These are phyloP conservation scores for Colletotrichum cordylinicola DNA, from an alignment of 2,329 filamentous ascomycete genomes.

Conservation along the genomic window DNA sequence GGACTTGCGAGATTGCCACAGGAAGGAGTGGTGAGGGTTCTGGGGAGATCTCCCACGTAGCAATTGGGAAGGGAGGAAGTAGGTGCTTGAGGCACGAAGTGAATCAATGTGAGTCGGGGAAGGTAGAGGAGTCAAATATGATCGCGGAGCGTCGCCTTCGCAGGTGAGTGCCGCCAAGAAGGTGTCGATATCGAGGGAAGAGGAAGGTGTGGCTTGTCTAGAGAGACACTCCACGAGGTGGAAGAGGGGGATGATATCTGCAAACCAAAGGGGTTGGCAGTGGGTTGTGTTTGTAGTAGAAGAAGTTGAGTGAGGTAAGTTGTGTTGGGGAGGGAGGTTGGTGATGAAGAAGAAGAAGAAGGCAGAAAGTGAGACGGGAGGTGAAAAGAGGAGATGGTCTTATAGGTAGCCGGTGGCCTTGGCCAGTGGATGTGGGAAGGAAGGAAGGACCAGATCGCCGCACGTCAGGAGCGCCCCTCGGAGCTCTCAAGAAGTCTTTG, in stretches of 20 bases:
- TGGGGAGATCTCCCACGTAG: neutral
- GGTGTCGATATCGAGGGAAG: no score
- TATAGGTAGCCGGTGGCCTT: neutral
- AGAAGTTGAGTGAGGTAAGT: neutral
- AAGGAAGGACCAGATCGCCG: neutral
- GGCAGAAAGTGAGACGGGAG: neutral
- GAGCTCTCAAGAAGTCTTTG: neutral
- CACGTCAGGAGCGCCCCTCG: neutral
- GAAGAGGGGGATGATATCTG: neutral
- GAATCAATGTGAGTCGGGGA: neutral
- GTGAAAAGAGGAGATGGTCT: neutral
- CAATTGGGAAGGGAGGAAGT: neutral
- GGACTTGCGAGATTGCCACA: neutral
- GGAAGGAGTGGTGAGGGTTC: neutral
- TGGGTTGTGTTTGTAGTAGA: neutral
- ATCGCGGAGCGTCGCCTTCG: no score
- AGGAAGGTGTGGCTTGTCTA: no score
- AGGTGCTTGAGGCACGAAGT: neutral
- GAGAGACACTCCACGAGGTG: no score
- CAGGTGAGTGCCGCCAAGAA: no score
- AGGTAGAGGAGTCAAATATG: neutral
- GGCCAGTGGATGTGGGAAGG: neutral
- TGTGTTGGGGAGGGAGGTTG: neutral
- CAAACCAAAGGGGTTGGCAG: neutral
- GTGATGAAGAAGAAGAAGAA: neutral